Conservation (phyloP, 1,139 yeast genomes). For the Pichia sp. region DNA sequence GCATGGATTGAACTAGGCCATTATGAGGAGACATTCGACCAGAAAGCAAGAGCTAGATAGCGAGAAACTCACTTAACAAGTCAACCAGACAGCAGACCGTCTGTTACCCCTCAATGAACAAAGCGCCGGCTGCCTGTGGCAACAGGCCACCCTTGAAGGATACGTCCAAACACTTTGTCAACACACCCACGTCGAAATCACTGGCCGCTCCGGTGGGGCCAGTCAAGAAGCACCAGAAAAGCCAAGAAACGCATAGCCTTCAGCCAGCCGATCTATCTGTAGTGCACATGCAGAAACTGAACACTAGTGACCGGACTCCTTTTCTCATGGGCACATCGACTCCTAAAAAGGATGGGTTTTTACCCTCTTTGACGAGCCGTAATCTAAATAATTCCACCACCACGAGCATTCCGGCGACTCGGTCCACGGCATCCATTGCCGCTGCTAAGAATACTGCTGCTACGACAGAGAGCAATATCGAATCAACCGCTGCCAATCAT, state of each 20-base stretch:
- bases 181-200: constrained; percentile 13
- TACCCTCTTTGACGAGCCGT: constrained; percentile 14
- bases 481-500: background rate
- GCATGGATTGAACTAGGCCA: background rate
- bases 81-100: too few relatives aligned
- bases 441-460: background rate
- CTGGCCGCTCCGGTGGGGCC: constrained; percentile 4
- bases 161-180: constrained; percentile 27
- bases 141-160: constrained; percentile 28
- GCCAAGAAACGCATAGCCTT: constrained; percentile 1
- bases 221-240: background rate
- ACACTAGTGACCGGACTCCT: constrained; percentile 14
- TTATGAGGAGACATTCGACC: too few relatives aligned
- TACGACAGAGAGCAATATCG: background rate
- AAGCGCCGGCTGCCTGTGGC: constrained; percentile 2
- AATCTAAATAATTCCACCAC: constrained; percentile 2
- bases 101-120: constrained; percentile 2
- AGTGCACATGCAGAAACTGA: constrained; percentile 13
- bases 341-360: constrained; percentile 21
- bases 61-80: too few relatives aligned
- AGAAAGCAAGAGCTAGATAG: too few relatives aligned
- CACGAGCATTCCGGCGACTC: background rate
- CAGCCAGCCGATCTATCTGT: background rate
- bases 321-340: constrained; percentile 18
- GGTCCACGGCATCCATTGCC: background rate